Evolutionary conservation across 441 rosid species (phyloP).

Genomic region (Dalechampia spathulata): DNA sequence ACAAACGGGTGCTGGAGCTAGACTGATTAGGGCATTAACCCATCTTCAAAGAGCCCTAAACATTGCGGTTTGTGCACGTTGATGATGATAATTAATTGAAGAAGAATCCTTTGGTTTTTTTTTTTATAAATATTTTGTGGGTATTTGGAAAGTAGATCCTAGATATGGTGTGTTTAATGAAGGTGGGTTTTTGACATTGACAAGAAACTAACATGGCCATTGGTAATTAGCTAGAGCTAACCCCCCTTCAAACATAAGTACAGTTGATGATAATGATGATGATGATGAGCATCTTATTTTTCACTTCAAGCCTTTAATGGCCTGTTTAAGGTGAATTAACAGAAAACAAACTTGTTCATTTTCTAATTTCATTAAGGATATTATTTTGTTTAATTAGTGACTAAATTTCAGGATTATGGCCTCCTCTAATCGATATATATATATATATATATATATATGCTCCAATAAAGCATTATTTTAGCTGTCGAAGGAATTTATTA

Average conservation of each 20-base stretch:
- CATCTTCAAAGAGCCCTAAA: constrained; percentile 20
- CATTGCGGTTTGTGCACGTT: constrained; percentile 37
- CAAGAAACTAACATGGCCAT: constrained; percentile 60
- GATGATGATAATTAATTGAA: constrained; percentile 22
- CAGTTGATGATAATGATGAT: constrained; percentile 6
- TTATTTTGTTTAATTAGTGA: not conserved
- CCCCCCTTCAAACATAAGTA: not conserved
- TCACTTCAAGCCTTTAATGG: not conserved
- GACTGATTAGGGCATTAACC: constrained; percentile 3
- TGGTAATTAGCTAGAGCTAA: not conserved
- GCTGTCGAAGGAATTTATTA: no score
- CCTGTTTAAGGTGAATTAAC: constrained; percentile 10
- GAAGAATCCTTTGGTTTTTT: constrained; percentile 4
- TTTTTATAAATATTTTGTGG: no score
- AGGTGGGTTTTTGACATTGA: constrained; percentile 54
- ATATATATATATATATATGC: no score
- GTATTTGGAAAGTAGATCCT: constrained; percentile 26
- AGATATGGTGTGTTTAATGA: constrained; percentile 27
- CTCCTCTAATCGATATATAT: no score
- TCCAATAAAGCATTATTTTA: no score
- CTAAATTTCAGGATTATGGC: not conserved
- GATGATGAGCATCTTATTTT: constrained; percentile 5
- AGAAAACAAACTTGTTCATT: not conserved
- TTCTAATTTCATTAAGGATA: not conserved
- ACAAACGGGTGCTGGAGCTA: not conserved